Base-by-base conservation (phyloP, 2,329 filamentous ascomycete genomes). In the Diplodia intermedia region DNA sequence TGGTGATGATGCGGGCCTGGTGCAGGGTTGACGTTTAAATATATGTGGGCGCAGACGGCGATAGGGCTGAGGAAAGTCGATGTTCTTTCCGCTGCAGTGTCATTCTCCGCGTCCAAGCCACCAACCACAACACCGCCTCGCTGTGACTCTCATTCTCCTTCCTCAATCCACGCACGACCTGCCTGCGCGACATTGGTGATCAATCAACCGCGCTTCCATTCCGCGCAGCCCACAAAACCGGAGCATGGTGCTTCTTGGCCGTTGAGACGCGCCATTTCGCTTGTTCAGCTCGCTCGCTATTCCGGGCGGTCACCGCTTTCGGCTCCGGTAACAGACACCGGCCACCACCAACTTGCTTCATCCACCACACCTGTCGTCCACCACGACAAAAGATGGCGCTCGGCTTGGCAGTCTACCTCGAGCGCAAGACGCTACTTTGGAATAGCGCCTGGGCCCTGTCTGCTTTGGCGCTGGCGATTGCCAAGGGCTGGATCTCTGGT, bases 341-440 rank as follows among this genome's bases (percentile, higher is more conserved):
- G 9, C 60, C 3, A 49, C n/a, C 29, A 26, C 36, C 15, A 36
- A 15, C 50, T 52, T n/a, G 14, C 20, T 36, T 7, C 36, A 2
- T 47, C 15, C 15, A 43, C 33, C 15, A 26, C 49, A 31, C 14
- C 26, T 14, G 40, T 20, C 55, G n/a, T n/a, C 43, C 33, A 31
- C 29, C 26, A 18, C 38, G n/a, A 53, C 14, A 36, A 53, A 47
- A 55, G 12, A 68, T 68, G 66, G 57, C 60, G 14, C 49, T 63
- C 8, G 26, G 40, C n/a, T 31, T 68, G 11, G 50, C 66, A 6
- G 66, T 68, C n/a, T 68, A 68, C 26, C 38, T 31, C 23, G 57
- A 68, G 40, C 57, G 57, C 57, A 68, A 65, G 66, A 31, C 52
- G 38, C 57, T 68, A 18, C 60, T 68, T 23, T 57, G 60, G 57